Conservation (phyloP, 2,329 filamentous ascomycete species). For the Cytospora paraplurivora region DNA sequence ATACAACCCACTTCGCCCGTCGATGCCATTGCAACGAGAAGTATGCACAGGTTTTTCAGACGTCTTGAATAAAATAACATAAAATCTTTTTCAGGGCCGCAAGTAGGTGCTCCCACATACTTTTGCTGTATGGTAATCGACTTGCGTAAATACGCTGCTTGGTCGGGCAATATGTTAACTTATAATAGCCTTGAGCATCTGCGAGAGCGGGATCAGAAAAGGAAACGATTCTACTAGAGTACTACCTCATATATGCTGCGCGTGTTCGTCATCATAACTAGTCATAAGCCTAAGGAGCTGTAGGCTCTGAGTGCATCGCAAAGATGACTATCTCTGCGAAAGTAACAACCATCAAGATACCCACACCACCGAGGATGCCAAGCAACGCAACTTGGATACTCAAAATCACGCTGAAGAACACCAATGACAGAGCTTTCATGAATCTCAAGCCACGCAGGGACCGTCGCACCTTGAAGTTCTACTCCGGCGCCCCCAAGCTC, state of each 20-base stretch:
- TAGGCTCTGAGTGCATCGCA: neutral
- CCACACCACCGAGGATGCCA: neutral
- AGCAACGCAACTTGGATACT: neutral
- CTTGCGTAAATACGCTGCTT: no score
- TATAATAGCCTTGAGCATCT: neutral
- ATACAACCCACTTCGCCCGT: no score
- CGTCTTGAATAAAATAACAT: no score
- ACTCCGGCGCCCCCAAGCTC: slow-evolving; percentile 44
- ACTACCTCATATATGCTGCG: slow-evolving; percentile 4
- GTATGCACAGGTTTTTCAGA: no score
- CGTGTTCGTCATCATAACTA: neutral
- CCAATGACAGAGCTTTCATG: slow-evolving; percentile 1
- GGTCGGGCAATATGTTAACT: no score
- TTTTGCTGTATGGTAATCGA: no score
- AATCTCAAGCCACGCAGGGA: neutral
- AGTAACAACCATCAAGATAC: slow-evolving; percentile 9
- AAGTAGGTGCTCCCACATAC: no score
- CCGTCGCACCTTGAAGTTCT: slow-evolving; percentile 9
- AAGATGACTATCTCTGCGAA: slow-evolving; percentile 9
- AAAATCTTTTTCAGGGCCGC: no score
- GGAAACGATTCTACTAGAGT: slow-evolving; percentile 1
- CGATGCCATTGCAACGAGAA: no score
- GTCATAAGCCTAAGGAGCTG: neutral
- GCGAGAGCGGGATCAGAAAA: neutral
- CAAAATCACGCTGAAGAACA: slow-evolving; percentile 12